Percentiles rank a stretch among this genome's conserved stretches.
Conservation (phyloP, 495 filamentous ascomycete species). For the Neurospora discreta region DNA sequence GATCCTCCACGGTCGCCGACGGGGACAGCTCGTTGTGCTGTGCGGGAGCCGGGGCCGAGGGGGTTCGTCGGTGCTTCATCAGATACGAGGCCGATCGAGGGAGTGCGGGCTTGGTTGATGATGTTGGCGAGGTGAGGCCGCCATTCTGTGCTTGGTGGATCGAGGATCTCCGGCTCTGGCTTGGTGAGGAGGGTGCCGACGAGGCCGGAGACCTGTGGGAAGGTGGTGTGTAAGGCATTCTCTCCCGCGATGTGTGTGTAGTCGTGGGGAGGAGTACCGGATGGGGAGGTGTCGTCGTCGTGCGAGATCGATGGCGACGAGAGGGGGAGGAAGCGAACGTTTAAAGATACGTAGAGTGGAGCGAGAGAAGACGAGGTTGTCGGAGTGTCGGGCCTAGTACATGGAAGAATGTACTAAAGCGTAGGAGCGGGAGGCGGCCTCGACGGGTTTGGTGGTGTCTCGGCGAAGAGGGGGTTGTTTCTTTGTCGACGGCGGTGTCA, state of each 20-base stretch:
- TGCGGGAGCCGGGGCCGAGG: slow-evolving; percentile 23
- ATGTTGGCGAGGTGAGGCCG: slow-evolving; percentile 10
- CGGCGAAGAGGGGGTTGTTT: neutral
- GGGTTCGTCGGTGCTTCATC: slow-evolving; percentile 42
- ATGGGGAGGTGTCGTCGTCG: neutral
- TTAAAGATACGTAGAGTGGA: slow-evolving; percentile 2
- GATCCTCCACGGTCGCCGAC: slow-evolving; percentile 35
- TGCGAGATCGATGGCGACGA: slow-evolving; percentile 7
- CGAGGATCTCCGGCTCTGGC: slow-evolving; percentile 47
- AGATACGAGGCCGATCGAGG: slow-evolving; percentile 72
- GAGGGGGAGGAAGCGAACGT: slow-evolving; percentile 1
- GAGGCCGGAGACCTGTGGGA: slow-evolving; percentile 68
- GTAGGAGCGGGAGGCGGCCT: neutral
- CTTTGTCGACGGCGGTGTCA: neutral
- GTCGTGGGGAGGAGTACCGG: neutral
- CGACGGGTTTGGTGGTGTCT: neutral
- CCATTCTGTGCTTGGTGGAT: slow-evolving; percentile 31
- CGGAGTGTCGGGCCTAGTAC: neutral
- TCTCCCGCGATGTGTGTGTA: neutral
- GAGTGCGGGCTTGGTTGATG: slow-evolving; percentile 35
- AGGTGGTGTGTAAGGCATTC: slow-evolving; percentile 93
- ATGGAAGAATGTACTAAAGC: neutral
- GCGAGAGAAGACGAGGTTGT: neutral
- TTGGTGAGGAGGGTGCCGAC: slow-evolving; percentile 52
- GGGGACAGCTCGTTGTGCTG: slow-evolving; percentile 27